Conservation (phyloP, 768 basidiomycete species). For the Phanerochaete carnosa region DNA sequence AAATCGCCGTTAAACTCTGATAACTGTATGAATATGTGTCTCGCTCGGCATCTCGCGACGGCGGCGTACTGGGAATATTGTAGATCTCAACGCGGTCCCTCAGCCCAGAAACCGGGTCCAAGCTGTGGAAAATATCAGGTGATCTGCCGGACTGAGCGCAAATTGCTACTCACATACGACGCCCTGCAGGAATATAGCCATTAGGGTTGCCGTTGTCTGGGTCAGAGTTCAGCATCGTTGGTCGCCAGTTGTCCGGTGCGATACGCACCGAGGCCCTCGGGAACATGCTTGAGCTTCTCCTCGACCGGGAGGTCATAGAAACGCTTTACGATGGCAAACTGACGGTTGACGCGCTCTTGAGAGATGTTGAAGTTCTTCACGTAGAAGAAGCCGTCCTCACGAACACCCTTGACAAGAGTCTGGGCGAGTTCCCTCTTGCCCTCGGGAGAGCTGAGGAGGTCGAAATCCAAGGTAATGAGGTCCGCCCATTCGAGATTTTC, state of each 20-base stretch:
- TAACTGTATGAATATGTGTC: background rate
- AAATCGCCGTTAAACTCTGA: constrained; percentile 45
- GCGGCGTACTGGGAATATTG: constrained; percentile 42
- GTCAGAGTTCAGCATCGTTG: background rate
- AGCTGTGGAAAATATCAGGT: constrained; percentile 19
- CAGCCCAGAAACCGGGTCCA: constrained; percentile 34
- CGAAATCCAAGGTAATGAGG: constrained; percentile 43
- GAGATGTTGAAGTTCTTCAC: constrained; percentile 49
- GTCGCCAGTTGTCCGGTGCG: background rate
- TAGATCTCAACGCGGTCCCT: constrained; percentile 45
- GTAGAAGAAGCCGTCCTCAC: constrained; percentile 50
- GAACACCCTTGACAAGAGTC: constrained; percentile 40
- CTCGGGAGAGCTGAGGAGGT: constrained; percentile 35
- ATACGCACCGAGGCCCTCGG: constrained; percentile 31
- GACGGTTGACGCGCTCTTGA: constrained; percentile 45
- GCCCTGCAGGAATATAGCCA: constrained; percentile 45
- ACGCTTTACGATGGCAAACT: constrained; percentile 43
- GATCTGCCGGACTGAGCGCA: background rate
- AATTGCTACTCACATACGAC: constrained; percentile 30
- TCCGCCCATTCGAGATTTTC: constrained; percentile 51
- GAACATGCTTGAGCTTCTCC: constrained; percentile 44
- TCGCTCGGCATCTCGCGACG: background rate
- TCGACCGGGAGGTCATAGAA: constrained; percentile 50
- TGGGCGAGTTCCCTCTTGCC: constrained; percentile 40
- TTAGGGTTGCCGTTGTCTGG: constrained; percentile 44